phyloP scores from a whole-genome alignment of 179 eudicot species.

The Patellifolia procumbens region DNA sequence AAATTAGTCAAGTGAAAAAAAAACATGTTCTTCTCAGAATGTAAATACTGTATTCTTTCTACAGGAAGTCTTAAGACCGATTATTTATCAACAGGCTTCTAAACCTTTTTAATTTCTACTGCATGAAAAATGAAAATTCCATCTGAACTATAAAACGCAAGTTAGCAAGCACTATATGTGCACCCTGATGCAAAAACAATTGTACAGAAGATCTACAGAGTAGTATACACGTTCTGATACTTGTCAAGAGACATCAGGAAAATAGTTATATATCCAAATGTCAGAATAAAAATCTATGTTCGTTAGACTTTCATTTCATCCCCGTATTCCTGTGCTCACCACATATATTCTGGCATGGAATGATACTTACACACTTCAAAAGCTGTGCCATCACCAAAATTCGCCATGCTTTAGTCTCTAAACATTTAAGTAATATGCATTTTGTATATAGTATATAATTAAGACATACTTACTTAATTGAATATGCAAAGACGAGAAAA shows the following conservation, averaged over 20 bases:
- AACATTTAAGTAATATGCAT: not conserved
- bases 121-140: not conserved
- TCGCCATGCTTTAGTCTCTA: not conserved
- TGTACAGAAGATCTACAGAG: not conserved
- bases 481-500: not conserved
- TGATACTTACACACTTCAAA: not conserved
- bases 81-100: not conserved
- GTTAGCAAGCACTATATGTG: not conserved
- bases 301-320: not conserved
- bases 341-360: not conserved
- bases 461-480: not conserved
- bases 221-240: not conserved
- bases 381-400: not conserved
- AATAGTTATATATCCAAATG: not conserved
- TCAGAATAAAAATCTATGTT: not conserved
- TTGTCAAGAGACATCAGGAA: not conserved
- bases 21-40: not conserved
- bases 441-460: not conserved
- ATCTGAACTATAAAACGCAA: not conserved
- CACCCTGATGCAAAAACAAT: not conserved
- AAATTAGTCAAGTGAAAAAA: too few species aligned
- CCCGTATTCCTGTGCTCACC: not conserved
- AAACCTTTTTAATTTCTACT: constrained; percentile 5
- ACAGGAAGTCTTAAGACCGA: not conserved
- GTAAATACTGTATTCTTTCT: not conserved